These are phyloP conservation scores for Suillus luteus DNA, from an alignment of 768 basidiomycete species.

Conservation along the genomic window DNA sequence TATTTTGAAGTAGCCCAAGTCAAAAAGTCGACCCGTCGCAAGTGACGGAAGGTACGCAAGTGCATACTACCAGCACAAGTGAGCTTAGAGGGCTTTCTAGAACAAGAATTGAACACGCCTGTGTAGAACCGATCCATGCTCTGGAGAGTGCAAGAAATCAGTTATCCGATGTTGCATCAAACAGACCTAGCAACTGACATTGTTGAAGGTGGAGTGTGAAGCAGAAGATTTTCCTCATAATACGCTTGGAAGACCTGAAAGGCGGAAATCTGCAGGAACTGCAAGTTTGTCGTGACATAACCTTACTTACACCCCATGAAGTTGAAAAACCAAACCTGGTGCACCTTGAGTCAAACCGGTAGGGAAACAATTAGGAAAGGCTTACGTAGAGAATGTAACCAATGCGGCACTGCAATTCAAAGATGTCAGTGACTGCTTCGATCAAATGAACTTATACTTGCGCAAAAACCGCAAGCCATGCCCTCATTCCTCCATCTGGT, in stretches of 20 bases:
- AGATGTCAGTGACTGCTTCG: constrained; percentile 24
- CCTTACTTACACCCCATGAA: constrained; percentile 65
- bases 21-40: constrained; percentile 68
- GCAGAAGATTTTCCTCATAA: constrained; percentile 58
- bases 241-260: constrained; percentile 71
- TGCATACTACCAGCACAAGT: constrained; percentile 50
- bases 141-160: constrained; percentile 35
- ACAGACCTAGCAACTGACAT: constrained; percentile 46
- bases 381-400: constrained; percentile 3
- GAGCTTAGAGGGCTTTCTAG: constrained; percentile 1
- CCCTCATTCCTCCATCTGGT: constrained; percentile 35
- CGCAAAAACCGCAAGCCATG: constrained; percentile 34
- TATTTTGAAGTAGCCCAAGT: constrained; percentile 64
- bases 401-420: constrained; percentile 41
- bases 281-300: background rate
- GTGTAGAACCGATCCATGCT: constrained; percentile 81
- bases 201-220: constrained; percentile 52
- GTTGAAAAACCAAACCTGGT: constrained; percentile 69
- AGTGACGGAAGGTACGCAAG: constrained; percentile 64
- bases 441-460: constrained; percentile 15
- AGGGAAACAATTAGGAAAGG: background rate
- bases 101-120: constrained; percentile 40
- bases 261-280: constrained; percentile 1
- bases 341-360: background rate
- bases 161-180: no score